phyloP scores from a whole-genome alignment of 345 rosid species.

The Psidium guajava region DNA sequence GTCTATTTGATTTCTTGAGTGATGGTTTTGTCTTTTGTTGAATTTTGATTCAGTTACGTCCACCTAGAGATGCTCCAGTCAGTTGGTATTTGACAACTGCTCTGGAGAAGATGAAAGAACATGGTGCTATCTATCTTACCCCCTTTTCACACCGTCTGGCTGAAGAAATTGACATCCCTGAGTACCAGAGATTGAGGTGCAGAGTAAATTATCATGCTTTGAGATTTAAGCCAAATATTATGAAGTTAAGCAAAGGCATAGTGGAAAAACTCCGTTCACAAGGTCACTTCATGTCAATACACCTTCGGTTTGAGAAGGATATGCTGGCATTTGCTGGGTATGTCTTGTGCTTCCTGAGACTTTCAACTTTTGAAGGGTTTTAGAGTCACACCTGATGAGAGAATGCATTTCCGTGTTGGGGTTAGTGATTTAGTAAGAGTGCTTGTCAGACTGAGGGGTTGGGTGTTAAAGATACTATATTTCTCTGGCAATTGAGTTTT shows the following conservation, averaged over 20 bases:
- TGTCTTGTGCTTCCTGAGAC: constrained; percentile 3
- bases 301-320: constrained; percentile 99
- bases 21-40: background rate
- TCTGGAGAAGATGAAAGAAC: constrained; percentile 79
- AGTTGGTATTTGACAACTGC: constrained; percentile 85
- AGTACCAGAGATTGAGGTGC: constrained; percentile 94
- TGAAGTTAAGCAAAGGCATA: constrained; percentile 84
- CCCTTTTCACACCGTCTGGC: constrained; percentile 98
- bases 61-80: constrained; percentile 90
- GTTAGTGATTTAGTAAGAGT: background rate
- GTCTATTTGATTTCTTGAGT: background rate
- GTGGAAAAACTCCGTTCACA: constrained; percentile 92
- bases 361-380: background rate
- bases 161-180: constrained; percentile 85
- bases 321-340: constrained; percentile 99
- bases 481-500: background rate
- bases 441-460: background rate
- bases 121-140: constrained; percentile 89
- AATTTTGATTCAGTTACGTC: constrained; percentile 47
- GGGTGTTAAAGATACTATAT: background rate
- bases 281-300: constrained; percentile 98
- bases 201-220: constrained; percentile 97
- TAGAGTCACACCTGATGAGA: background rate
- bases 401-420: background rate
- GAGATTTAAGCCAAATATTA: constrained; percentile 84